These are phyloP conservation scores for Phytophthora uliginosa DNA, from an alignment of 352 stramenopile species.

Conservation along the genomic window DNA sequence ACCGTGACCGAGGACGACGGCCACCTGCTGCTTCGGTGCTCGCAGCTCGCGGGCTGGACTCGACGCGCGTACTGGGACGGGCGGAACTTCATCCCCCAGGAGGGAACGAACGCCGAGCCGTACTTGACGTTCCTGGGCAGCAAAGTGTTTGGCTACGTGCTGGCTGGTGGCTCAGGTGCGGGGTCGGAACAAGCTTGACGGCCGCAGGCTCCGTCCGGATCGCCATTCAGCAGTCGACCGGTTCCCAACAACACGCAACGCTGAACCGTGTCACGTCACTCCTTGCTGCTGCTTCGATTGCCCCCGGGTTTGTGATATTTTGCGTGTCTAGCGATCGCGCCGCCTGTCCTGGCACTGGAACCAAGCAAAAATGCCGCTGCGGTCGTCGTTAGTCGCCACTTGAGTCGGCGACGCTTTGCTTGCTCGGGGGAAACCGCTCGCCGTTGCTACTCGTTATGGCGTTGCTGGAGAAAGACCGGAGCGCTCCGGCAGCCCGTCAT, in stretches of 20 bases:
- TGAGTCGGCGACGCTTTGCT: slow-evolving; percentile 28
- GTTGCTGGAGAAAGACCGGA: slow-evolving; percentile 24
- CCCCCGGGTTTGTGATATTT: slow-evolving; percentile 16
- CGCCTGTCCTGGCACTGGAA: slow-evolving; percentile 31
- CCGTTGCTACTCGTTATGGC: slow-evolving; percentile 6
- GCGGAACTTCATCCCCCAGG: slow-evolving; percentile 75
- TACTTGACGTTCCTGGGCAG: slow-evolving; percentile 90
- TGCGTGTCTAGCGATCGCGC: slow-evolving; percentile 13
- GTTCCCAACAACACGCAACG: slow-evolving; percentile 11
- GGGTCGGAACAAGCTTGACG: slow-evolving; percentile 23
- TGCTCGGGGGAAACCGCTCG: slow-evolving; percentile 26
- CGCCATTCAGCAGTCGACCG: slow-evolving; percentile 18
- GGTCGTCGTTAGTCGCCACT: slow-evolving; percentile 20
- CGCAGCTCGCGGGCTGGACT: slow-evolving; percentile 69
- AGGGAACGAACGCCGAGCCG: slow-evolving; percentile 34
- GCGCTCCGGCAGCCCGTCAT: slow-evolving; percentile 6
- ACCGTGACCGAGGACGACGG: slow-evolving; percentile 71
- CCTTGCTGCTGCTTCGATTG: slow-evolving; percentile 6
- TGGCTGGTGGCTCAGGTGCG: slow-evolving; percentile 5
- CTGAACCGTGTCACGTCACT: slow-evolving; percentile 13
- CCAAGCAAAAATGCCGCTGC: background rate
- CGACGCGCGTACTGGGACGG: slow-evolving; percentile 82
- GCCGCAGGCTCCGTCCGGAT: slow-evolving; percentile 15
- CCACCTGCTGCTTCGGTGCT: slow-evolving; percentile 77
- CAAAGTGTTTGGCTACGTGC: slow-evolving; percentile 82